A percentile compares a stretch with the other conserved stretches of the same genome.
Conservation (phyloP, 371 early-diverging fungal genomes). For the Mortierella sp. region DNA sequence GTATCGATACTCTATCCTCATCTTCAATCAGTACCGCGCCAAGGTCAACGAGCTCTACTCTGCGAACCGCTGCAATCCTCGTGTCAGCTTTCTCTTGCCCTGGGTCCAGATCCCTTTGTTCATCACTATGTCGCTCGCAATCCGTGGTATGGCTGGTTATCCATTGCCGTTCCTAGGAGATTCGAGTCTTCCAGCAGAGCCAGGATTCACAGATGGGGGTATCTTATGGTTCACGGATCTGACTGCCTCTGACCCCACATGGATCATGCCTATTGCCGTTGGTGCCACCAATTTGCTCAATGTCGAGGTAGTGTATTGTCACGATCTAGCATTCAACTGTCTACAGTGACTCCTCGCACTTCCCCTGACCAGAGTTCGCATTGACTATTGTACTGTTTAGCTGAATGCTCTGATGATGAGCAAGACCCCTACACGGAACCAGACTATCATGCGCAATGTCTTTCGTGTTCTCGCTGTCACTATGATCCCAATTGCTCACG, state of each 20-base stretch:
- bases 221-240: constrained; percentile 77
- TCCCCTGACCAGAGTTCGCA: too few species aligned
- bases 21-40: constrained; percentile 69
- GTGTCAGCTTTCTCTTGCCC: constrained; percentile 72
- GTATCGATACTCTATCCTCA: too few species aligned
- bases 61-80: constrained; percentile 69
- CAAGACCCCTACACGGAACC: constrained; percentile 57
- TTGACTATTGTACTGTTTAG: too few species aligned
- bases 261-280: constrained; percentile 74
- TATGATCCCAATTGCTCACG: constrained; percentile 75
- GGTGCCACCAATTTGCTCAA: constrained; percentile 76
- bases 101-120: constrained; percentile 84
- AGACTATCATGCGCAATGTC: constrained; percentile 61
- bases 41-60: constrained; percentile 70
- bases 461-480: constrained; percentile 69
- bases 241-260: constrained; percentile 76
- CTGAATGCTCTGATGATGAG: constrained; percentile 62
- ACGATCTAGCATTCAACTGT: too few species aligned
- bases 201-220: constrained; percentile 74
- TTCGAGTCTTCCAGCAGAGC: constrained; percentile 47
- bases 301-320: constrained; percentile 65
- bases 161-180: constrained; percentile 66
- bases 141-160: constrained; percentile 73
- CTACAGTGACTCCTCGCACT: too few species aligned
- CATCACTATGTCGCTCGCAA: constrained; percentile 73